Evolutionary conservation across 192 early-diverging fungal species (phyloP), one percentile per base, ranked within the genome.

Genomic region (Haplosporangium gracile): DNA sequence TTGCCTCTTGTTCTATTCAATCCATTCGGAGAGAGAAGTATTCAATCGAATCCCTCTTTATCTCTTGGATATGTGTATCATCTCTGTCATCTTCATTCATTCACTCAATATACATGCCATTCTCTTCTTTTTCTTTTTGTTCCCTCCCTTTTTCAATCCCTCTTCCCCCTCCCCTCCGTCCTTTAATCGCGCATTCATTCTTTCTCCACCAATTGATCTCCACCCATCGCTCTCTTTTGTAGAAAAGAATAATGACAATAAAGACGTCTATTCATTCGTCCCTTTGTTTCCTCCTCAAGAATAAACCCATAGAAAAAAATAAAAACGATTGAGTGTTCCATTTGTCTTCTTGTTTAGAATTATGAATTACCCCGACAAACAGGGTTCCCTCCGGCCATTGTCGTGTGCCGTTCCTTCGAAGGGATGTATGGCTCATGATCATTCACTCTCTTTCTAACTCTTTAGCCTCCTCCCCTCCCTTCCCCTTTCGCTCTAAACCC

Each of bases 311-410:
- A 51, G 5, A 65, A 65, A 26, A 60, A 2, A 60, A 8, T 24
- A 45, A 10, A 15, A 11, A 45, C 36, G 36, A 45, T 13, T 11
- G 43, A 15, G 11, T 45, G 49, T 51, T 20, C 16, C 15, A 43
- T 18, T 20, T 49, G 11, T 4, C 5, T 51, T 29, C 45, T 24
- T 45, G 36, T 42, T 39, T 26, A 29, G 47, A 49, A 55, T 22
- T n/a, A 55, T 39, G 26, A 26, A 49, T 53, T 36, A 75, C 29
- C 60, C 60, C 32, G 60, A 65, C 60, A 75, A 74, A 75, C 63
- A 76, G 75, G 42, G 60, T 76, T 75, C 40, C 36, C 57, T 26
- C 15, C 60, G 26, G 60, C 32, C 60, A 26, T 4, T 32, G 60
- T 13, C 60, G 60, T 32, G 60, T 65, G 60, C 32, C 11, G 6